Evolutionary conservation across 192 early-diverging fungal genomes (phyloP).

Genomic region (Chytriomyces sp.): DNA sequence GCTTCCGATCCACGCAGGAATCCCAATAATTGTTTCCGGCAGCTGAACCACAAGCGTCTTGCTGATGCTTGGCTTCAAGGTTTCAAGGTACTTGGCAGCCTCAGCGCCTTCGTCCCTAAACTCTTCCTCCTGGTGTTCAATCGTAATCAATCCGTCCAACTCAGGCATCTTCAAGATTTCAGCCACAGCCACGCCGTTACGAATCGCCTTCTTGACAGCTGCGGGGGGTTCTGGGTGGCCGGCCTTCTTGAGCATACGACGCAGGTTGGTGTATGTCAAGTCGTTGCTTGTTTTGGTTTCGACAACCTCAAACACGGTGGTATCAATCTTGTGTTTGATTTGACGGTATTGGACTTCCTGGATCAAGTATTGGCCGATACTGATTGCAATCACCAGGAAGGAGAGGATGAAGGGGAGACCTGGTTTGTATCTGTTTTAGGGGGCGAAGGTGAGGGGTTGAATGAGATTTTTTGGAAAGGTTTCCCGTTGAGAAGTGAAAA

Average conservation of each 20-base stretch:
- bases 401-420: slow-evolving; percentile 41
- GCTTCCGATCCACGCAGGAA: slow-evolving; percentile 5
- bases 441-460: slow-evolving; percentile 34
- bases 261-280: slow-evolving; percentile 29
- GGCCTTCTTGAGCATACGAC: slow-evolving; percentile 36
- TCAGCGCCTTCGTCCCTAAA: slow-evolving; percentile 9
- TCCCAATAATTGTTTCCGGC: slow-evolving; percentile 14
- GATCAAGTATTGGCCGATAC: slow-evolving; percentile 49
- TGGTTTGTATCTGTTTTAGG: slow-evolving; percentile 49
- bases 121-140: slow-evolving; percentile 14
- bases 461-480: slow-evolving; percentile 49
- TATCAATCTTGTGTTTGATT: slow-evolving; percentile 40
- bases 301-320: neutral
- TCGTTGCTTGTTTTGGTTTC: slow-evolving; percentile 22
- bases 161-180: slow-evolving; percentile 41
- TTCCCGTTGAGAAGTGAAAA: neutral
- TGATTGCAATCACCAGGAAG: slow-evolving; percentile 43
- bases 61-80: slow-evolving; percentile 24
- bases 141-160: slow-evolving; percentile 5
- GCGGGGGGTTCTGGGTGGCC: slow-evolving; percentile 30
- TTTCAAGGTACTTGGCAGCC: neutral
- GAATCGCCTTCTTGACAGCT: slow-evolving; percentile 35
- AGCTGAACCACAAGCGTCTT: slow-evolving; percentile 37
- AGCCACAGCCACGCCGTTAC: slow-evolving; percentile 29
- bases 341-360: slow-evolving; percentile 40